Base-by-base conservation (phyloP, 1,139 yeast genomes). In the Kurtzmaniella quercitrusa region DNA sequence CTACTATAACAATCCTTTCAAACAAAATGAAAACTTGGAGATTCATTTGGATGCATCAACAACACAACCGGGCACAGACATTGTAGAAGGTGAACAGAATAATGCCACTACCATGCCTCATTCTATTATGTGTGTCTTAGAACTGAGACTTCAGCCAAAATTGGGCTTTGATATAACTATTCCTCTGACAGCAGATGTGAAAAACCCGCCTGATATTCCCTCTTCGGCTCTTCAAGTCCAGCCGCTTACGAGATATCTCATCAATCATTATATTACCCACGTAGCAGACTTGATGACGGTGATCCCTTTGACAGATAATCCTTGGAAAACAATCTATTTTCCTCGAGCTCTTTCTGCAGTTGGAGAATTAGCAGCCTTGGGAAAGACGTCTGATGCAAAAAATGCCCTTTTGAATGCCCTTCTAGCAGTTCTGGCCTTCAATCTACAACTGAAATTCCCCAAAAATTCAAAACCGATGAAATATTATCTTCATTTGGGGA, bases 271-370 rank as follows among this genome's bases (percentile, higher is more conserved):
- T 59, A 77, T 81, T n/a, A 79, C 84, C 14, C 81, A 82, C 49
- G 95, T 89, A 1, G 93, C 94, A 0, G 93, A 87, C 57, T 71
- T 85, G 56, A 88, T 89, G 96, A 85, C 95, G 0, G 95, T 88
- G 10, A 83, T 88, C 25, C 87, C 89, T 1, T 73, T 87, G 42
- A 81, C 86, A 0, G 85, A 84, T 50, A 88, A 87, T 56, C 95
- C 96, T 0, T 89, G 96, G 96, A 84, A 83, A 55, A 82, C 85
- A 1, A 81, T 88, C 19, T 88, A 87, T 59, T 81, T 88, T 48
- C 95, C 96, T 0, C 65, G 94, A 43, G 96, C 95, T 0, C 61
- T 84, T 38, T 75, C 79, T 72, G 95, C 94, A 0, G 74, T 85
- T 31, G 96, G 96, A 2, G 96, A 89, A 56, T 65, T 88, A 16